These are phyloP conservation scores for Mollisiaceae sp. DNA, from an alignment of 2,329 filamentous ascomycete species.

Conservation along the genomic window DNA sequence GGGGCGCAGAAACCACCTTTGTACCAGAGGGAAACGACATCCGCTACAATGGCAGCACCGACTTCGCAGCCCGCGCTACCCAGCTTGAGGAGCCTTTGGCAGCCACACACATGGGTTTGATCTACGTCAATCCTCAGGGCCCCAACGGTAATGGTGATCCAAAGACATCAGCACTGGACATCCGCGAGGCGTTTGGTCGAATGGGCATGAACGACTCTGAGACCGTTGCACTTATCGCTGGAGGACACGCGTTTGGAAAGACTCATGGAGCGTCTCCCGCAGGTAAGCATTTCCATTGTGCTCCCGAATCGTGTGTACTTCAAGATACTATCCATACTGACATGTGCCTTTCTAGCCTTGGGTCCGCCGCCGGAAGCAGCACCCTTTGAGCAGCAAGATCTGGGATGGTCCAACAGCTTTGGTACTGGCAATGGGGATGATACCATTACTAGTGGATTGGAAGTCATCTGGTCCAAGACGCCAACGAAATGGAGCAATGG, in stretches of 20 bases:
- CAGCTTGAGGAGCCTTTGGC: constrained; percentile 55
- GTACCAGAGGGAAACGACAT: constrained; percentile 47
- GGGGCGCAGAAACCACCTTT: constrained; percentile 57
- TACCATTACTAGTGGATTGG: constrained; percentile 76
- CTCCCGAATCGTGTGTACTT: neutral
- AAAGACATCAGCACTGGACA: constrained; percentile 59
- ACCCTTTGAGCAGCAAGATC: constrained; percentile 67
- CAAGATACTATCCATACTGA: constrained; percentile 18
- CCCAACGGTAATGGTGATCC: constrained; percentile 63
- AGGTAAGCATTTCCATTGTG: constrained; percentile 17
- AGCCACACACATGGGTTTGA: constrained; percentile 64
- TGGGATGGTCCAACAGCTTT: constrained; percentile 73
- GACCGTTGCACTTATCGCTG: constrained; percentile 64
- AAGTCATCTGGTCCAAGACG: constrained; percentile 81
- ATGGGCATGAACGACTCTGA: constrained; percentile 69
- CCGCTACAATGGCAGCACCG: constrained; percentile 55
- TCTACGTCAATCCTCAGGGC: constrained; percentile 67
- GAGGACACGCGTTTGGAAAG: constrained; percentile 66
- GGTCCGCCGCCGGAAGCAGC: constrained; percentile 60
- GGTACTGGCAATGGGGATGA: constrained; percentile 69
- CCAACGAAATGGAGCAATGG: constrained; percentile 71
- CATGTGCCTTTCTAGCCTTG: constrained; percentile 13
- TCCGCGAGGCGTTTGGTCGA: constrained; percentile 62
- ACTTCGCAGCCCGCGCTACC: constrained; percentile 27
- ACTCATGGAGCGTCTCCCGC: constrained; percentile 56